phyloP scores from a whole-genome alignment of 495 filamentous ascomycete species.

The Massariosphaeria phaeospora region DNA sequence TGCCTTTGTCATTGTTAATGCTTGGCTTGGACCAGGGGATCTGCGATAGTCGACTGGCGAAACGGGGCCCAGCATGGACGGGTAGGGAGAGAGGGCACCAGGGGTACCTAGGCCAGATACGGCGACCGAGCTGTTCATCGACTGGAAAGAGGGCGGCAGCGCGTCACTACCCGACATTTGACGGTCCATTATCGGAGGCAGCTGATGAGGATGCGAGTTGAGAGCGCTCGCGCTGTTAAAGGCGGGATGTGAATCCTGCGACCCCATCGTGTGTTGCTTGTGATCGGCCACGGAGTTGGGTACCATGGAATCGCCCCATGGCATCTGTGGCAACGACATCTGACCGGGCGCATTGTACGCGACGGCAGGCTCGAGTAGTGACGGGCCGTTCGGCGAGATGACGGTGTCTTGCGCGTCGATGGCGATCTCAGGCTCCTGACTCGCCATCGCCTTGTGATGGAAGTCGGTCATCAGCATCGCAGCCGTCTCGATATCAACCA shows the following conservation, averaged over 20 bases:
- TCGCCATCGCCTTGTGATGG: constrained; percentile 89
- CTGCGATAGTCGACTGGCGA: constrained; percentile 65
- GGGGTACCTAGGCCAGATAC: constrained; percentile 69
- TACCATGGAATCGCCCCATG: constrained; percentile 75
- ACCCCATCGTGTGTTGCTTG: constrained; percentile 65
- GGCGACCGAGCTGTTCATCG: constrained; percentile 64
- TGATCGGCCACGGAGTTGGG: constrained; percentile 50
- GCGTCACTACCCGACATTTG: constrained; percentile 55
- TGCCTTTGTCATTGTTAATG: constrained; percentile 41
- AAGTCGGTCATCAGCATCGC: constrained; percentile 99
- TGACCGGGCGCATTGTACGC: constrained; percentile 64
- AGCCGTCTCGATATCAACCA: constrained; percentile 95
- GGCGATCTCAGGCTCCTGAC: constrained; percentile 60
- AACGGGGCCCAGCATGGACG: constrained; percentile 66
- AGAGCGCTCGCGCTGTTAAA: constrained; percentile 53
- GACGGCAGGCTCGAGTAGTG: constrained; percentile 40
- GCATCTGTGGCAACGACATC: constrained; percentile 77
- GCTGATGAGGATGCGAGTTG: constrained; percentile 53
- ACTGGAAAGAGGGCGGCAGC: constrained; percentile 57
- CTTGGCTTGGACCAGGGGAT: constrained; percentile 56
- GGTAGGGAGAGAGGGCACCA: constrained; percentile 74
- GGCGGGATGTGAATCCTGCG: constrained; percentile 60
- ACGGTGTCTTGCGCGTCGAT: constrained; percentile 61
- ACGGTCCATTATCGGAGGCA: constrained; percentile 64
- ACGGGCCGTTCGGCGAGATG: constrained; percentile 59